phyloP scores from a whole-genome alignment of 495 filamentous ascomycete genomes.

The Staphylotrichum tortipilum region DNA sequence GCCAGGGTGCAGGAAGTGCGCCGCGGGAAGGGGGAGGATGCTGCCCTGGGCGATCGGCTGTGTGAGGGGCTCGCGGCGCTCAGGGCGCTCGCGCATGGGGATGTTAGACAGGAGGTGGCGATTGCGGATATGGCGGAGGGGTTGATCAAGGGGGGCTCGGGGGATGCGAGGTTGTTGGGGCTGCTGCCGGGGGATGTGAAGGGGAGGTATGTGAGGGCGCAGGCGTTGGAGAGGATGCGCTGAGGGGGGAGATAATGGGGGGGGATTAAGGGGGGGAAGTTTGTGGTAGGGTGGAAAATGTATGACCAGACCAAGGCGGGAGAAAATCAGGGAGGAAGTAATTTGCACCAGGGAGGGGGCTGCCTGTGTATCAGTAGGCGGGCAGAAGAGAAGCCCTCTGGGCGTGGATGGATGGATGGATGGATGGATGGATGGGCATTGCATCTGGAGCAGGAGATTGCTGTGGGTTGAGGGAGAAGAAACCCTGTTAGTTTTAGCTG shows the following conservation, averaged over 20 bases:
- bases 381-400: not conserved
- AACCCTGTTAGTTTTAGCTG: too few relatives aligned
- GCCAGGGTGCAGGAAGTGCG: conserved; percentile 43
- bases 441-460: too few relatives aligned
- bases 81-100: conserved; percentile 45
- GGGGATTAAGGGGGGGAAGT: not conserved
- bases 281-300: not conserved
- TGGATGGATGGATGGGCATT: too few relatives aligned
- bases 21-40: conserved; percentile 26
- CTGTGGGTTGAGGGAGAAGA: too few relatives aligned
- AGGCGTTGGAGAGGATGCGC: conserved; percentile 20
- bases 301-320: not conserved
- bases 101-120: conserved; percentile 47
- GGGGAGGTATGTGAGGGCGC: conserved; percentile 19
- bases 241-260: conserved; percentile 1
- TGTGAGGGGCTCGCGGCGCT: conserved; percentile 55
- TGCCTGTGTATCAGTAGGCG: too few relatives aligned
- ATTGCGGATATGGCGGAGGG: conserved; percentile 70
- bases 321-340: not conserved
- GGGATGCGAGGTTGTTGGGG: conserved; percentile 18
- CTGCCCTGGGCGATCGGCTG: conserved; percentile 48
- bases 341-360: not conserved
- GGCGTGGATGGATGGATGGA: not conserved
- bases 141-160: conserved; percentile 18
- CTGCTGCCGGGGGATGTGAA: conserved; percentile 25